Conservation (phyloP, 176 grass and related monocot genomes). For the Puya raimondii region DNA sequence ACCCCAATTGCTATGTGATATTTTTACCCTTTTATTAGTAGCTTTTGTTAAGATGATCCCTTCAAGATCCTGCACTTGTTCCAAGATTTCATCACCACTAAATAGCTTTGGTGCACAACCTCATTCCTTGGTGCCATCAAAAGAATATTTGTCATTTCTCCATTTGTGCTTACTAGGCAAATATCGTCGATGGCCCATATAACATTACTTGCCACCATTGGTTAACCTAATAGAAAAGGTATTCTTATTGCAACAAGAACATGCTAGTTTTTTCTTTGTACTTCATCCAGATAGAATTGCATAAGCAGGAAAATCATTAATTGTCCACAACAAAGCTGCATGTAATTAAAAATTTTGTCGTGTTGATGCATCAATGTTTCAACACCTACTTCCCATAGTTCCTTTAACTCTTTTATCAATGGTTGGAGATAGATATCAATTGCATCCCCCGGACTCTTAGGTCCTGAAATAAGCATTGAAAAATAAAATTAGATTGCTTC, state of each 20-base stretch:
- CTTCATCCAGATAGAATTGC: not conserved
- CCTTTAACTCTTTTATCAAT: not conserved
- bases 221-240: not conserved
- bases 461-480: not conserved
- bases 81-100: too few species aligned
- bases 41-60: too few species aligned
- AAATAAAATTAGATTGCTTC: not conserved
- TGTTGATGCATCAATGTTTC: not conserved
- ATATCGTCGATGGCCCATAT: not conserved
- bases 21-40: too few species aligned
- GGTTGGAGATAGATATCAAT: constrained; percentile 1
- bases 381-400: not conserved
- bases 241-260: not conserved
- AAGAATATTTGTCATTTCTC: not conserved
- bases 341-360: not conserved
- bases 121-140: too few species aligned
- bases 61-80: too few species aligned
- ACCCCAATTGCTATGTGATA: too few species aligned
- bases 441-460: not conserved
- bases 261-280: not conserved
- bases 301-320: not conserved
- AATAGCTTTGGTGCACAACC: too few species aligned
- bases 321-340: not conserved
- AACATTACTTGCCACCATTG: not conserved
- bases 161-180: not conserved